These are phyloP conservation scores for Penicillium psychrosexuale DNA, from an alignment of 2,329 filamentous ascomycete genomes.

Conservation along the genomic window DNA sequence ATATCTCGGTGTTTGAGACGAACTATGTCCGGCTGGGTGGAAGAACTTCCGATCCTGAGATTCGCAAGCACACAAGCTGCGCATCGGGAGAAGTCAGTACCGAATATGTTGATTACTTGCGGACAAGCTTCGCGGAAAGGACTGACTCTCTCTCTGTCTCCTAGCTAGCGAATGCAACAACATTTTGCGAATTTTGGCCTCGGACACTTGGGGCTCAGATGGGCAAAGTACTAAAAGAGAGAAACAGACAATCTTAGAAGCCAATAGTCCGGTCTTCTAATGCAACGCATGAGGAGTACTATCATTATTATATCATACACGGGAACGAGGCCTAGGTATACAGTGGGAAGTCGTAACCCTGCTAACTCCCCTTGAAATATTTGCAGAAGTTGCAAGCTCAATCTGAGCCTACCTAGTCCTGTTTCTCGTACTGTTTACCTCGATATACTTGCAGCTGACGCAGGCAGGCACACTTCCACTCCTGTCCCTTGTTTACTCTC, in stretches of 20 bases:
- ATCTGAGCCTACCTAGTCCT: not conserved
- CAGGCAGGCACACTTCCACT: too few relatives aligned
- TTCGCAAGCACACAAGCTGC: constrained; percentile 66
- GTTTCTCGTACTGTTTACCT: not conserved
- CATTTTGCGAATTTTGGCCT: not conserved
- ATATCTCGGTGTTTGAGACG: constrained; percentile 60
- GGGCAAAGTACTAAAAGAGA: not conserved
- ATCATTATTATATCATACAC: not conserved
- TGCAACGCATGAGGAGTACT: not conserved
- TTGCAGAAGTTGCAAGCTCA: not conserved
- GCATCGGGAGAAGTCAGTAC: too few relatives aligned
- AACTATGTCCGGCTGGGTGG: constrained; percentile 67
- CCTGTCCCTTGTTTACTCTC: too few relatives aligned
- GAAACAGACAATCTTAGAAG: not conserved
- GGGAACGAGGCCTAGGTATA: not conserved
- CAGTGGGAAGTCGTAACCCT: not conserved
- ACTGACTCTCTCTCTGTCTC: too few relatives aligned
- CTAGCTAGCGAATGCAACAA: too few relatives aligned
- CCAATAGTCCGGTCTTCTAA: not conserved
- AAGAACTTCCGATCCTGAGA: constrained; percentile 62
- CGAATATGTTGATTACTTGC: too few relatives aligned
- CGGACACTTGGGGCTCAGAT: not conserved
- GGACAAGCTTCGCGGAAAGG: too few relatives aligned
- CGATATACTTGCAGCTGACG: not conserved
- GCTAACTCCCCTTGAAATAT: not conserved